Conservation (phyloP, 805 yeast species). For the Sugiyamaella qingdaonensis region DNA sequence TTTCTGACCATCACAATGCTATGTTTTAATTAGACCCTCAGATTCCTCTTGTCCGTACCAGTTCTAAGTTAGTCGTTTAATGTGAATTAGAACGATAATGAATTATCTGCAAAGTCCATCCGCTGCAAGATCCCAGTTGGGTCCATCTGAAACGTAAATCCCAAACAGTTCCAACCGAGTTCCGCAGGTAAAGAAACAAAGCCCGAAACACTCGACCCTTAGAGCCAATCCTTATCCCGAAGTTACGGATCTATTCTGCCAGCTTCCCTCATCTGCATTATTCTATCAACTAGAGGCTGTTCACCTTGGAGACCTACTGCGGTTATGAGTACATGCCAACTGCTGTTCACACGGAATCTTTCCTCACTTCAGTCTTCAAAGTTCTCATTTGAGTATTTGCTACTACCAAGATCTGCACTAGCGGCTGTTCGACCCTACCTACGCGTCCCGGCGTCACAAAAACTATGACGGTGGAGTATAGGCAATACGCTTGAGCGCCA, state of each 20-base stretch:
- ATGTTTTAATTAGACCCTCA: constrained; percentile 44
- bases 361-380: constrained; percentile 43
- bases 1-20: constrained; percentile 45
- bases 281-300: constrained; percentile 44
- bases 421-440: constrained; percentile 42
- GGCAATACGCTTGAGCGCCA: constrained; percentile 41
- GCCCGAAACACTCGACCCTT: constrained; percentile 40
- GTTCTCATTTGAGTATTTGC: constrained; percentile 42
- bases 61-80: constrained; percentile 26
- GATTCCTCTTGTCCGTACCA: constrained; percentile 39
- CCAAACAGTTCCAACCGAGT: constrained; percentile 15
- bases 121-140: constrained; percentile 7
- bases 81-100: constrained; percentile 20
- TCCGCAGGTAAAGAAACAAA: constrained; percentile 35
- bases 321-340: constrained; percentile 43
- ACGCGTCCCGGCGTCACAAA: constrained; percentile 38
- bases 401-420: constrained; percentile 43
- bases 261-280: constrained; percentile 43
- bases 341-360: constrained; percentile 43
- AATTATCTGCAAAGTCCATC: constrained; percentile 12
- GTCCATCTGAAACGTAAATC: constrained; percentile 6
- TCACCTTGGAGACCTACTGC: constrained; percentile 46
- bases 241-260: constrained; percentile 43
- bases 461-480: constrained; percentile 40
- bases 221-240: constrained; percentile 44